Conservation (phyloP, 2,329 filamentous ascomycete genomes). For the Scedosporium minutisporum region DNA sequence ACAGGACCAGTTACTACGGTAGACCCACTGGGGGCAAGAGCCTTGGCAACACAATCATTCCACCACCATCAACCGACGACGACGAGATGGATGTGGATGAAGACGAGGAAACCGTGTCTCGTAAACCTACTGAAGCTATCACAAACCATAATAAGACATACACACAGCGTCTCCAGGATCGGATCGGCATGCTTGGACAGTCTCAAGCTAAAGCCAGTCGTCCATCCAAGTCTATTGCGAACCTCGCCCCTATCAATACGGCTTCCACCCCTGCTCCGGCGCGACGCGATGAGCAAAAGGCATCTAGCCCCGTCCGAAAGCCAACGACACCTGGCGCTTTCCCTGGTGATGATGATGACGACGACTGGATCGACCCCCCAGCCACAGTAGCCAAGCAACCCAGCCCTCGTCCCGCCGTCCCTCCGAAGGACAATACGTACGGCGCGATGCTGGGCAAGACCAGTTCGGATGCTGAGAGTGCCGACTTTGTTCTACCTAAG, state of each 20-base stretch:
- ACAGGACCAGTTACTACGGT: constrained; percentile 64
- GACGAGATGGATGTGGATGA: constrained; percentile 45
- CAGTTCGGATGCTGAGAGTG: not conserved
- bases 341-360: constrained; percentile 41
- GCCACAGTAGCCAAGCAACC: constrained; percentile 13
- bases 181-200: constrained; percentile 67
- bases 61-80: constrained; percentile 26
- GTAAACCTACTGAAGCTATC: constrained; percentile 30
- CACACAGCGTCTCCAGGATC: constrained; percentile 87
- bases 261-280: constrained; percentile 18
- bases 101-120: constrained; percentile 21
- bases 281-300: constrained; percentile 15
- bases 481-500: constrained; percentile 30
- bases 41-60: constrained; percentile 37
- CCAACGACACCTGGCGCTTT: constrained; percentile 49
- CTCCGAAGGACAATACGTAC: not conserved
- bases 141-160: constrained; percentile 69
- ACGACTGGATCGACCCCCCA: constrained; percentile 54
- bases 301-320: constrained; percentile 26
- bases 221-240: constrained; percentile 37
- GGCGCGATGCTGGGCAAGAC: not conserved
- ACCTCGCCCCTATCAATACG: constrained; percentile 16
- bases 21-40: constrained; percentile 66
- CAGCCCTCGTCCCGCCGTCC: not conserved
- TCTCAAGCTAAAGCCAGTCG: constrained; percentile 38